A percentile compares a stretch with the other conserved stretches of the same genome.
Evolutionary conservation across 1,139 yeast genomes (phyloP).

Genomic region (Sugiyamaella novakii): DNA sequence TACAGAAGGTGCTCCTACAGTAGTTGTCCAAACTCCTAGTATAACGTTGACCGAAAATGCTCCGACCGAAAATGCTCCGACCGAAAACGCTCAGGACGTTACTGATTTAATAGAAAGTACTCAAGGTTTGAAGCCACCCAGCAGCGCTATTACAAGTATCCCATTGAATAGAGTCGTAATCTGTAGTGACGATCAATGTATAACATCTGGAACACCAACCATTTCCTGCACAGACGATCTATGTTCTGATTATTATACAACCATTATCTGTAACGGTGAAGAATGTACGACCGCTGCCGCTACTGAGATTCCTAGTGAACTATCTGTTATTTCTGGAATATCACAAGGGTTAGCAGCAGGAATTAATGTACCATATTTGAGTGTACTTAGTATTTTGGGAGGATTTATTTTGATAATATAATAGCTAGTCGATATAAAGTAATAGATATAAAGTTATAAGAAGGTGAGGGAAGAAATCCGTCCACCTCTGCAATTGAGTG

Average conservation of each 20-base stretch:
- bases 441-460: not conserved
- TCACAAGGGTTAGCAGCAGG: constrained; percentile 8
- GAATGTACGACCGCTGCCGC: constrained; percentile 5
- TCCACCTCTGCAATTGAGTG: no score
- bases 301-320: not conserved
- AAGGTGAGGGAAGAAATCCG: no score
- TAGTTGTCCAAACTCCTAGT: constrained; percentile 4
- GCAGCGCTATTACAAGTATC: not conserved
- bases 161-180: constrained; percentile 12
- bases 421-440: not conserved
- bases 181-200: constrained; percentile 12
- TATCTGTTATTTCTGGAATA: constrained; percentile 3
- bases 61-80: constrained; percentile 1
- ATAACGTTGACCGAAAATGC: constrained; percentile 5
- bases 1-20: constrained; percentile 11
- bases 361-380: not conserved
- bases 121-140: not conserved
- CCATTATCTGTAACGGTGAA: constrained; percentile 2
- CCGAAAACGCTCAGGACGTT: not conserved
- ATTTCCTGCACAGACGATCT: constrained; percentile 1
- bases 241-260: constrained; percentile 8
- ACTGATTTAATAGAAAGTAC: not conserved
- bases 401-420: not conserved
- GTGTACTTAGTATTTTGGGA: constrained; percentile 1
- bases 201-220: constrained; percentile 8